Base-by-base conservation (phyloP, 2,329 filamentous ascomycete species). In the Sphaceloma murrayae region DNA sequence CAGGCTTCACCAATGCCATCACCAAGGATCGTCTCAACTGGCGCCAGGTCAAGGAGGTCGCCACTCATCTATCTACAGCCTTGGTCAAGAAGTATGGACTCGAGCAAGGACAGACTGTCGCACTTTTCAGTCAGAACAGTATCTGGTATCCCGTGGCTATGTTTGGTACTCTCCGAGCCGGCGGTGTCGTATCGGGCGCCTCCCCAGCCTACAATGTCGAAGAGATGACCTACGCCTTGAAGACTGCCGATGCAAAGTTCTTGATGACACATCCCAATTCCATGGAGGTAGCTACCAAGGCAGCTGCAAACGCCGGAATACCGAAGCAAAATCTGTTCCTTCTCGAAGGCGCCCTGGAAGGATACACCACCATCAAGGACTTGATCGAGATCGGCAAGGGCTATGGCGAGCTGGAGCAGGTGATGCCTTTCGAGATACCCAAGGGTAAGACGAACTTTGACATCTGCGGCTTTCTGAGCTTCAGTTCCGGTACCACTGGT, bases 121-220 rank as follows among this genome's bases (percentile, higher is more conserved):
- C 74, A 0, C 61, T 82, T 2, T 82, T 80, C 60, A 72, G 70
- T 43, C 72, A 72, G 16, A 82, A 82, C 53, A 77, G 73, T 7
- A 73, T 82, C 43, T 81, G 76, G 76, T 81, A 80, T 53, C 46
- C 78, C 0, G 70, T 80, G 3, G 75, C 73, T 13, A 73, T 80
- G 64, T 70, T 75, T 49, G 69, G 71, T 0, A 68, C 70, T 1
- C 62, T 77, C 4, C 66, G 72, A 22, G 55, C 50, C 6, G 73
- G 67, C 0, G 77, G 72, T 6, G 67, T 75, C 21, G 73, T 80
- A 1, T 75, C 70, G 2, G 78, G 78, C 1, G 78, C 77, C 0
- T 75, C 69, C 11, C 78, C 78, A 0, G 78, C 77, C 0, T 82
- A 82, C 58, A 80, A 75, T 46, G 66, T 75, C 11, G 78, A 82